A percentile compares a stretch with the other conserved stretches of the same genome.
Evolutionary conservation across 345 rosid species (phyloP).

Genomic region (Punica granatum): DNA sequence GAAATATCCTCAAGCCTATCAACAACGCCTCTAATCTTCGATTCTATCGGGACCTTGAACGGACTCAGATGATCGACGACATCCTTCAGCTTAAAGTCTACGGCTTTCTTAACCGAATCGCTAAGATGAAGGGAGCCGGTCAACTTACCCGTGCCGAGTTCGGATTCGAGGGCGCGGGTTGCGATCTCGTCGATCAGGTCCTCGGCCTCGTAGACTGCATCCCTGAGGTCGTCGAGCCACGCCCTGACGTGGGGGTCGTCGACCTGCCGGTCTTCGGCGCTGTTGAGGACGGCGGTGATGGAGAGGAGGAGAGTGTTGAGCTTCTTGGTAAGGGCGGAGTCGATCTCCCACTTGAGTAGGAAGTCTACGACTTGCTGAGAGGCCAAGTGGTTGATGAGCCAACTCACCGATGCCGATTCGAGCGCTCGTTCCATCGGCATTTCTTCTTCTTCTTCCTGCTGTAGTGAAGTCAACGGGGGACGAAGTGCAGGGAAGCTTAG

Average conservation of each 20-base stretch:
- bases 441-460: no score
- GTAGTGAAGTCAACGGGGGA: no score
- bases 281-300: slow-evolving; percentile 8
- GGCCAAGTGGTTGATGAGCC: slow-evolving; percentile 11
- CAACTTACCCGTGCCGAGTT: neutral
- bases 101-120: neutral
- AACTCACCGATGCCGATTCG: no score
- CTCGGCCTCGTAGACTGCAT: slow-evolving; percentile 16
- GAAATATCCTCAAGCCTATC: slow-evolving; percentile 6
- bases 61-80: no score
- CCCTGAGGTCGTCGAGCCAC: slow-evolving; percentile 17
- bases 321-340: neutral
- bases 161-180: neutral
- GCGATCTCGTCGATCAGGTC: slow-evolving; percentile 25
- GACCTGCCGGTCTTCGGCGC: slow-evolving; percentile 23
- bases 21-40: slow-evolving; percentile 7
- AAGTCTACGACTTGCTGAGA: slow-evolving; percentile 8
- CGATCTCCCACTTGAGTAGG: neutral
- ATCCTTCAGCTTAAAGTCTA: no score
- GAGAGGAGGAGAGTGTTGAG: neutral
- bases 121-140: neutral
- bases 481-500: no score
- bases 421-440: no score
- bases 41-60: no score
- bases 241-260: neutral